A percentile compares a stretch with the other conserved stretches of the same genome.
Evolutionary conservation across 495 filamentous ascomycete genomes (phyloP).

Genomic region (Bacidia gigantensis): DNA sequence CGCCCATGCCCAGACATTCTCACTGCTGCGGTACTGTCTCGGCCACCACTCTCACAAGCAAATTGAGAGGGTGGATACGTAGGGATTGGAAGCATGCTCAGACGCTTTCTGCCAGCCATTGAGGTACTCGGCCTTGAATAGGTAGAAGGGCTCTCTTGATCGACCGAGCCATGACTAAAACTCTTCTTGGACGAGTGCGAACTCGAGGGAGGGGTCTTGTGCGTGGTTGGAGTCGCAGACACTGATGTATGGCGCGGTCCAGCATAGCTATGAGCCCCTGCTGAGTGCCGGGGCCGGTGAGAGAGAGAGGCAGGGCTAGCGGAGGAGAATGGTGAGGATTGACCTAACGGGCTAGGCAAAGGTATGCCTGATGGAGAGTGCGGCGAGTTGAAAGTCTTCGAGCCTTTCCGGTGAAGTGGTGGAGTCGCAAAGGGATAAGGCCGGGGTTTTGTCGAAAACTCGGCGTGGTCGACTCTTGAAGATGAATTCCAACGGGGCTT

Average conservation of each 20-base stretch:
- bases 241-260: constrained; percentile 17
- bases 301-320: constrained; percentile 24
- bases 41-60: constrained; percentile 10
- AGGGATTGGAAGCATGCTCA: constrained; percentile 35
- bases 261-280: constrained; percentile 24
- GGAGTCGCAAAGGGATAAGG: constrained; percentile 47
- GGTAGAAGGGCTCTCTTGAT: constrained; percentile 18
- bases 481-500: constrained; percentile 72
- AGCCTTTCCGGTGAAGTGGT: constrained; percentile 40
- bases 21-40: constrained; percentile 18
- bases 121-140: constrained; percentile 29
- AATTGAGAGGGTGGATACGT: constrained; percentile 16
- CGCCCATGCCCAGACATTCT: background rate
- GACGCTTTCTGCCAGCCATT: constrained; percentile 32
- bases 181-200: constrained; percentile 5
- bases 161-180: constrained; percentile 1
- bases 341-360: constrained; percentile 25
- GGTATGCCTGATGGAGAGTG: constrained; percentile 24
- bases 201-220: constrained; percentile 8
- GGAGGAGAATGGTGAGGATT: constrained; percentile 30
- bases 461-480: constrained; percentile 52
- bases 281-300: constrained; percentile 28
- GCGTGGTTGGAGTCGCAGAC: constrained; percentile 23
- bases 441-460: constrained; percentile 58
- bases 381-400: constrained; percentile 24